These are phyloP conservation scores for Hanseniaspora uvarum DNA, from an alignment of 1,139 yeast species.

Conservation along the genomic window DNA sequence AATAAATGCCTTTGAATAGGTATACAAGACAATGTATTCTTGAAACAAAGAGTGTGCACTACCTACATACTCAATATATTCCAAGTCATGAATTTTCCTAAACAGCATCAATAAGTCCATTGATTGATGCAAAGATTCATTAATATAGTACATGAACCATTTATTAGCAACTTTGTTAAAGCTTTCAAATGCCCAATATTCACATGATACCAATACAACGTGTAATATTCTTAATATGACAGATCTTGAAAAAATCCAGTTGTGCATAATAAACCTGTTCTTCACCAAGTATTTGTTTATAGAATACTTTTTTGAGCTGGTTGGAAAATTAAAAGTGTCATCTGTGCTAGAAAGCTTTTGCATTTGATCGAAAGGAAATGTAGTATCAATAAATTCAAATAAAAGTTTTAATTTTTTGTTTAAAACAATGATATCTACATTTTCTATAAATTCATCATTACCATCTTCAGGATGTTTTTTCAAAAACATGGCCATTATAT, in stretches of 20 bases:
- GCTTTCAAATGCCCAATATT: not conserved
- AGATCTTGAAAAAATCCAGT: not conserved
- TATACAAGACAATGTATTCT: not conserved
- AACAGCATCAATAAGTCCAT: not conserved
- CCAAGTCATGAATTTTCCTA: not conserved
- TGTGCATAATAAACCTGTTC: not conserved
- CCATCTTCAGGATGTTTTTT: not conserved
- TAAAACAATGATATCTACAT: not conserved
- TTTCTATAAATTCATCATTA: not conserved
- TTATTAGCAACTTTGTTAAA: conserved; percentile 2
- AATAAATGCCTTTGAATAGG: not conserved
- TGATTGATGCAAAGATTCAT: not conserved
- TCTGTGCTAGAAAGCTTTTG: not conserved
- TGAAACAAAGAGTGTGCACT: not conserved
- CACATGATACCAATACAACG: conserved; percentile 2
- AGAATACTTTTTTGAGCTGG: not conserved
- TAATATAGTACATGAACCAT: conserved; percentile 7
- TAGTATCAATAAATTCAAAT: not conserved
- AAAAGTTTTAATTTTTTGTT: not conserved
- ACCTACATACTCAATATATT: not conserved
- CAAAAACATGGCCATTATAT: not conserved
- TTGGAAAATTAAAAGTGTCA: not conserved
- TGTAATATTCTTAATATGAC: not conserved
- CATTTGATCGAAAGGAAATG: not conserved
- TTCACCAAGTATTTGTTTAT: not conserved